phyloP scores from a whole-genome alignment of 106 monocot genomes.

The Acorus gramineus region DNA sequence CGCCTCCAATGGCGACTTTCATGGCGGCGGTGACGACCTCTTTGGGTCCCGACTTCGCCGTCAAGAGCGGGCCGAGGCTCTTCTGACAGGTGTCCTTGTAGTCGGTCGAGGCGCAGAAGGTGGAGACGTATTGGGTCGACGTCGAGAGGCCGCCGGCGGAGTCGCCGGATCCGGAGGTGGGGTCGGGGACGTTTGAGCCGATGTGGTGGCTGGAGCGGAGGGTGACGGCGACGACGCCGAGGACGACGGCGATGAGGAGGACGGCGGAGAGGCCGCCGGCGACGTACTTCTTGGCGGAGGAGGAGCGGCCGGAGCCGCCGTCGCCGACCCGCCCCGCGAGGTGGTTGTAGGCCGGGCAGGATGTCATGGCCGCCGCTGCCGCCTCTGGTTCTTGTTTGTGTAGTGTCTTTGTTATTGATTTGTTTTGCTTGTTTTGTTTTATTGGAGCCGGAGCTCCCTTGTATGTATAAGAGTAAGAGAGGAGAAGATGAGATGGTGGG shows the following conservation, averaged over 20 bases:
- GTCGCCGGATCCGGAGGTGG: too few species aligned
- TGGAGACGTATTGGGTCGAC: conserved; percentile 6
- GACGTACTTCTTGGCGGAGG: conserved; percentile 19
- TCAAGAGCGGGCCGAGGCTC: conserved; percentile 9
- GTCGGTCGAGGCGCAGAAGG: conserved; percentile 24
- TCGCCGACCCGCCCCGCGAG: too few species aligned
- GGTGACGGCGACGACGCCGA: conserved; percentile 29
- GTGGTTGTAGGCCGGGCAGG: too few species aligned
- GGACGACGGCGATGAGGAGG: conserved; percentile 21
- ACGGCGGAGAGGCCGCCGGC: conserved; percentile 22
- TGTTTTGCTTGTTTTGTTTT: too few species aligned
- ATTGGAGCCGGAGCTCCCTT: too few species aligned
- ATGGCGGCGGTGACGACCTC: conserved; percentile 9
- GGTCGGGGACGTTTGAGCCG: not conserved
- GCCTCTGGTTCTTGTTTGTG: too few species aligned
- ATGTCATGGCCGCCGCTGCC: too few species aligned
- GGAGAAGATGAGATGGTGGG: too few species aligned
- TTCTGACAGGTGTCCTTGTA: conserved; percentile 20
- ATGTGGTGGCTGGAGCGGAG: conserved; percentile 5
- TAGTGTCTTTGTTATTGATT: too few species aligned
- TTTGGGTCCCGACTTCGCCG: conserved; percentile 4
- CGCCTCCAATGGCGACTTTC: conserved; percentile 10
- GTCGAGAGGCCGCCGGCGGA: not conserved
- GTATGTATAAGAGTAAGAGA: too few species aligned
- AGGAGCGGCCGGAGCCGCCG: too few species aligned